Percentiles rank a stretch among this genome's conserved stretches.
phyloP scores from a whole-genome alignment of 805 yeast species.

The Yarrowia sp. region DNA sequence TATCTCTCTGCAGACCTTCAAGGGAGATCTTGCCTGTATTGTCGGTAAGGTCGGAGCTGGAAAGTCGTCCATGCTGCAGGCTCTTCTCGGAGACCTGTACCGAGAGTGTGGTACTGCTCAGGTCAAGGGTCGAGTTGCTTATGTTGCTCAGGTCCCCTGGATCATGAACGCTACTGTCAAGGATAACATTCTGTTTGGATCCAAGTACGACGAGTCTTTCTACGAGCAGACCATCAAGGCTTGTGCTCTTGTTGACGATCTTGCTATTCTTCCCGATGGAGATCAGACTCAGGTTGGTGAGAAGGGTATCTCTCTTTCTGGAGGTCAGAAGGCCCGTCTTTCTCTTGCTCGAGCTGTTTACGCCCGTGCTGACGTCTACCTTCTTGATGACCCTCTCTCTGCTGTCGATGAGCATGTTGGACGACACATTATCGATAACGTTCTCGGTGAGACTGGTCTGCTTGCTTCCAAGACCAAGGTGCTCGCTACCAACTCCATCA shows the following conservation, averaged over 20 bases:
- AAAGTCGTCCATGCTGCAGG: constrained; percentile 77
- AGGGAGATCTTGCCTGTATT: constrained; percentile 80
- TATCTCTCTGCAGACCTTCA: constrained; percentile 64
- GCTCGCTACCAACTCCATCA: constrained; percentile 82
- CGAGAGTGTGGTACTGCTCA: constrained; percentile 69
- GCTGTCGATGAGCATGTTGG: constrained; percentile 89
- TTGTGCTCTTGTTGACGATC: constrained; percentile 66
- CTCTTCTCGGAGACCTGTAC: constrained; percentile 78
- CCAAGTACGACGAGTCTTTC: constrained; percentile 48
- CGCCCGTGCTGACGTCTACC: constrained; percentile 60
- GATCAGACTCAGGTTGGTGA: constrained; percentile 82
- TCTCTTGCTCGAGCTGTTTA: constrained; percentile 78
- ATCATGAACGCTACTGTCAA: constrained; percentile 89
- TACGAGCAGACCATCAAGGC: constrained; percentile 58
- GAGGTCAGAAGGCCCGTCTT: constrained; percentile 85
- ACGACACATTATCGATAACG: constrained; percentile 70
- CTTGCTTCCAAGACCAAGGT: constrained; percentile 70
- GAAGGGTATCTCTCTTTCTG: constrained; percentile 80
- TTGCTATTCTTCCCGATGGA: constrained; percentile 67
- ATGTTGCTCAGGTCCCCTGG: constrained; percentile 93
- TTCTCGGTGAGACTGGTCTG: constrained; percentile 77
- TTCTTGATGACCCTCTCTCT: constrained; percentile 76
- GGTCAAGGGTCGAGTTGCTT: constrained; percentile 77
- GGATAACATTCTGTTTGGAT: constrained; percentile 72
- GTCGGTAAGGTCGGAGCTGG: constrained; percentile 92